Base-by-base conservation (phyloP, 148 eudicot genomes). In the Gaultheria prostrata region DNA sequence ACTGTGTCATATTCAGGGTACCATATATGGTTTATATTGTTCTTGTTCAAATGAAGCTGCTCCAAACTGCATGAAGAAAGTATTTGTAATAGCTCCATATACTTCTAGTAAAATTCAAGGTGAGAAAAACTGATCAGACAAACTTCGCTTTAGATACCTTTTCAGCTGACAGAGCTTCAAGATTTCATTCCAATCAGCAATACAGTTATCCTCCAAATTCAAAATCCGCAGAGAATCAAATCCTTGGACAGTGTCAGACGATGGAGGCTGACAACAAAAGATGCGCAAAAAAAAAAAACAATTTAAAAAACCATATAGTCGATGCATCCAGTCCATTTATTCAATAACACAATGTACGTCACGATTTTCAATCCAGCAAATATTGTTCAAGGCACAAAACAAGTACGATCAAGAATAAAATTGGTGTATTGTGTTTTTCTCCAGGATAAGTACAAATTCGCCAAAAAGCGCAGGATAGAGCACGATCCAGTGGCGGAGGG, bases 11-110 rank as follows among this genome's bases (percentile, higher is more conserved):
- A 63, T 26, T 86, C 84, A 33, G 94, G 94, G 86, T 97, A 92
- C 89, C 90, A 89, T 10, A 94, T 75, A 79, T 53, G 78, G 79
- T 85, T 91, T 79, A 97, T 65, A 67, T 80, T 82, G 85, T 97
- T 97, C 86, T 91, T 93, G 90, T 95, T 97, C 88, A 97, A 84
- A 87, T 92, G 88, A 86, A 97, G 94, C 92, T 90, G 94, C 90
- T 89, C 94, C 91, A 97, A 90, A 80, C 99, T 97, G 85, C 80
- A 87, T 43, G 77, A 50, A 78, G 30, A 54, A 77, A 81, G 63
- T 11, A 54, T 82, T 67, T 20, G 43, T 61, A 82, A 83, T 49
- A 84, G 78, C 63, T 83, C 12, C 57, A 30, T 57, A 11, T 75
- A 51, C 26, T 57, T 74, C 69, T 30, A 14, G 14, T 8, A 32